Evolutionary conservation across 2,329 filamentous ascomycete genomes (phyloP).

Genomic region (Aspergillus sergii): DNA sequence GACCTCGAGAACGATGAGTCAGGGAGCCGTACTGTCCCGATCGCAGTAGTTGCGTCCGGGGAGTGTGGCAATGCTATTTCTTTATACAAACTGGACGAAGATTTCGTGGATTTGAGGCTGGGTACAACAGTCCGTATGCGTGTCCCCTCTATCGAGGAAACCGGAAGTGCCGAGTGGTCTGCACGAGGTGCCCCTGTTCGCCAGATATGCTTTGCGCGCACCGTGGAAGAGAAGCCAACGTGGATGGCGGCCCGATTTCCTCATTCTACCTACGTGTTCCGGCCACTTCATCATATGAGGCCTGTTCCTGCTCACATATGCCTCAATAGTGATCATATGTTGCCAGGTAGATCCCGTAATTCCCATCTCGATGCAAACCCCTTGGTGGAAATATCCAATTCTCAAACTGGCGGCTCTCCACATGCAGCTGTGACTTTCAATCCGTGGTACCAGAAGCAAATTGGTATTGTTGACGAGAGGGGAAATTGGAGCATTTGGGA

Average conservation of each 20-base stretch:
- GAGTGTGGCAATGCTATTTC: slow-evolving; percentile 51
- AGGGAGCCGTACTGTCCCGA: slow-evolving; percentile 33
- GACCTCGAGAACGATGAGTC: slow-evolving; percentile 35
- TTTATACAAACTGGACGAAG: slow-evolving; percentile 41
- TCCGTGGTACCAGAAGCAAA: slow-evolving; percentile 59
- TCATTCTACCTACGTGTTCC: slow-evolving; percentile 52
- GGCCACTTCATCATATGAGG: slow-evolving; percentile 40
- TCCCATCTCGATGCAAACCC: slow-evolving; percentile 53
- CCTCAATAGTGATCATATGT: slow-evolving; percentile 15
- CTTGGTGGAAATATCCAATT: slow-evolving; percentile 46
- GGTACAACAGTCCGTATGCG: slow-evolving; percentile 30
- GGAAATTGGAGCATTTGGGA: slow-evolving; percentile 59
- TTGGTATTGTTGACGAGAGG: slow-evolving; percentile 57
- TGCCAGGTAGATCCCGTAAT: slow-evolving; percentile 19
- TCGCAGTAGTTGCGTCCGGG: slow-evolving; percentile 45
- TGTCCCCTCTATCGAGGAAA: slow-evolving; percentile 44
- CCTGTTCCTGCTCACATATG: slow-evolving; percentile 27
- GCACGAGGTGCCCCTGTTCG: slow-evolving; percentile 53
- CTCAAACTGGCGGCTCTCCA: slow-evolving; percentile 48
- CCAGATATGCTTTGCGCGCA: slow-evolving; percentile 56
- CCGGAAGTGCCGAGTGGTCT: slow-evolving; percentile 52
- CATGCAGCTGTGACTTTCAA: slow-evolving; percentile 63
- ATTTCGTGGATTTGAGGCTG: slow-evolving; percentile 26
- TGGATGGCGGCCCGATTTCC: slow-evolving; percentile 56
- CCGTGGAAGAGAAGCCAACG: slow-evolving; percentile 41